Evolutionary conservation across 1,284 basidiomycete species (phyloP).

Genomic region (Albatrellus sp.): DNA sequence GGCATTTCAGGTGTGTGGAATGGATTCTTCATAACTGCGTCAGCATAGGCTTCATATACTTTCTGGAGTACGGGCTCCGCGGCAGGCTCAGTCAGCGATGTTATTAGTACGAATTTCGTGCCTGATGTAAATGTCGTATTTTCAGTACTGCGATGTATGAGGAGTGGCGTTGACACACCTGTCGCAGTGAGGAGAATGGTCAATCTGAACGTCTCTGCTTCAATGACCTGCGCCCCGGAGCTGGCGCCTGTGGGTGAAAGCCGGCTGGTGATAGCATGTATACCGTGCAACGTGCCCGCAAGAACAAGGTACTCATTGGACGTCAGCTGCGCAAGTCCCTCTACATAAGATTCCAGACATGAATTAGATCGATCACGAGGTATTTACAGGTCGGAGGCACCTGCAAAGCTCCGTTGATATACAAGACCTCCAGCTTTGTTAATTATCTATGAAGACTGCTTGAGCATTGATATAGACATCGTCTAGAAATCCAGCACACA

Average conservation of each 20-base stretch:
- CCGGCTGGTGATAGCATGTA: slow-evolving; percentile 93
- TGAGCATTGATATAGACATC: slow-evolving; percentile 2
- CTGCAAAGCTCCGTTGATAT: slow-evolving; percentile 85
- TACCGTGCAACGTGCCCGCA: slow-evolving; percentile 94
- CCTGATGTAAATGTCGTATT: slow-evolving; percentile 33
- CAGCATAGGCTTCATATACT: slow-evolving; percentile 85
- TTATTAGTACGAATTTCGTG: slow-evolving; percentile 94
- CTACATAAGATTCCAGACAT: slow-evolving; percentile 26
- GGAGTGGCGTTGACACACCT: slow-evolving; percentile 40
- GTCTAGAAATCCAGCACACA: slow-evolving; percentile 19
- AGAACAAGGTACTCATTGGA: slow-evolving; percentile 98
- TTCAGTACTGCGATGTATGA: background rate
- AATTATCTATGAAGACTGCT: slow-evolving; percentile 58
- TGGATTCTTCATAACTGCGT: slow-evolving; percentile 98
- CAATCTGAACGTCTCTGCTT: slow-evolving; percentile 89
- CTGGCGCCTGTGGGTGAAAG: slow-evolving; percentile 76
- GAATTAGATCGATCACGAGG: too few relatives aligned
- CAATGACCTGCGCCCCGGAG: slow-evolving; percentile 87
- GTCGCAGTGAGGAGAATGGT: slow-evolving; percentile 86
- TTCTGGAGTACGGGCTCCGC: slow-evolving; percentile 68
- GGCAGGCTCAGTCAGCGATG: slow-evolving; percentile 63
- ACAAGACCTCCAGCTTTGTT: slow-evolving; percentile 98
- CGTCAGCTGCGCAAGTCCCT: slow-evolving; percentile 74
- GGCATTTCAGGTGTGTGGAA: slow-evolving; percentile 99
- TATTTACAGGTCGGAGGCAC: slow-evolving; percentile 23